These are phyloP conservation scores for Chenopodium berlandieri DNA, from an alignment of 148 eudicot genomes.

Conservation along the genomic window DNA sequence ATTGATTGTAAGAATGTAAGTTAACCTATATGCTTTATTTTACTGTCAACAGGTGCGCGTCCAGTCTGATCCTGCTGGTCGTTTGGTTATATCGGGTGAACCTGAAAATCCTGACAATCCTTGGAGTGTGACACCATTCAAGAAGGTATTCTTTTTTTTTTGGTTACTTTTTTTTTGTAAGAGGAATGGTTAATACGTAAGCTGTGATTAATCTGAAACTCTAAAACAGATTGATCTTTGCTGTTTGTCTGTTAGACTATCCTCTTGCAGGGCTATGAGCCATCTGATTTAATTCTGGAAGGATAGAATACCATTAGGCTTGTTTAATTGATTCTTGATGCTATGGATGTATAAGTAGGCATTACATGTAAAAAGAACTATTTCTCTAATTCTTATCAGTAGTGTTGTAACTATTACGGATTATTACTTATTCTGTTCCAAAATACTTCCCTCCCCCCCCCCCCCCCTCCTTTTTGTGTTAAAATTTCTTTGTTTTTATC, in stretches of 20 bases:
- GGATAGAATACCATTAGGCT: neutral
- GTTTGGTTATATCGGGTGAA: slow-evolving; percentile 85
- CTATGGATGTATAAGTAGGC: neutral
- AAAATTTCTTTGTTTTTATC: too few relatives aligned
- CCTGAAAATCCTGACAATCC: slow-evolving; percentile 94
- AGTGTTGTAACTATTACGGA: too few relatives aligned
- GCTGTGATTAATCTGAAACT: neutral
- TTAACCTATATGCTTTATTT: neutral
- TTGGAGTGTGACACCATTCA: slow-evolving; percentile 86
- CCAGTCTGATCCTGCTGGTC: slow-evolving; percentile 95
- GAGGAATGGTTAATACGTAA: neutral
- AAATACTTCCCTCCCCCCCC: too few relatives aligned
- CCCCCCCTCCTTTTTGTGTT: too few relatives aligned
- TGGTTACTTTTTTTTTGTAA: neutral
- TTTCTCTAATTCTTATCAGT: too few relatives aligned
- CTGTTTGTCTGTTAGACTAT: neutral
- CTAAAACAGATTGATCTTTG: neutral
- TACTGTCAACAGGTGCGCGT: slow-evolving; percentile 64
- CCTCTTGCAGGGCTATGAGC: neutral
- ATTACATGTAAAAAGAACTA: neutral
- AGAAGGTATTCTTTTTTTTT: slow-evolving; percentile 48
- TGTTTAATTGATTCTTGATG: neutral
- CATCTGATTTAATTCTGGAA: neutral
- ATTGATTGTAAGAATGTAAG: neutral
- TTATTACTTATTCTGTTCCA: too few relatives aligned